A percentile compares a stretch with the other conserved stretches of the same genome.
These are phyloP conservation scores for Brettanomyces anomalus DNA, from an alignment of 805 yeast species.

Conservation along the genomic window DNA sequence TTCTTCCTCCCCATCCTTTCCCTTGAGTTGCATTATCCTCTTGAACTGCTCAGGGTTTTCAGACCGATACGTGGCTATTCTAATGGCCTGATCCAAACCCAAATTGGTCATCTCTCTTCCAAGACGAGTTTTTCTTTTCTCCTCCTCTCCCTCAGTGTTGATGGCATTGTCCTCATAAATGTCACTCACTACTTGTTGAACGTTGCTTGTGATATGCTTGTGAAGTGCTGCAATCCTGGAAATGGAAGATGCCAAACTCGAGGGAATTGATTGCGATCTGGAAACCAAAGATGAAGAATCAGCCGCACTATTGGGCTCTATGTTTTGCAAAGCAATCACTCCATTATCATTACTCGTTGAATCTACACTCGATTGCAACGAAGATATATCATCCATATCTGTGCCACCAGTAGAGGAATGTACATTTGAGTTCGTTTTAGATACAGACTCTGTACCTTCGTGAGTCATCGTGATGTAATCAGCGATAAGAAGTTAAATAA, in stretches of 20 bases:
- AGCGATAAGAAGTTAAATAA: too few species aligned
- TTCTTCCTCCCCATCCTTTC: neutral
- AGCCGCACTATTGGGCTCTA: neutral
- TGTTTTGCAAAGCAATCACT: neutral
- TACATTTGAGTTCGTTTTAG: neutral
- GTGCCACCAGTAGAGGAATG: neutral
- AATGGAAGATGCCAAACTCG: slow-evolving; percentile 5
- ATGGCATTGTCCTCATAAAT: slow-evolving; percentile 17
- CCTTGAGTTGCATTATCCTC: neutral
- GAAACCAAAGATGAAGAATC: neutral
- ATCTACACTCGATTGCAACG: neutral
- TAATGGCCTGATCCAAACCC: slow-evolving; percentile 19
- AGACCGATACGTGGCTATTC: slow-evolving; percentile 14
- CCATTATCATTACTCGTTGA: neutral
- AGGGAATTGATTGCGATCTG: slow-evolving; percentile 1
- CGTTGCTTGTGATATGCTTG: slow-evolving; percentile 7
- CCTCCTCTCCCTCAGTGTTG: slow-evolving; percentile 8
- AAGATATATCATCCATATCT: neutral
- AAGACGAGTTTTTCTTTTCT: slow-evolving; percentile 6
- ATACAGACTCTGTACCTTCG: too few species aligned
- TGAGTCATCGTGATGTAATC: too few species aligned
- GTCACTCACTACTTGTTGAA: slow-evolving; percentile 11
- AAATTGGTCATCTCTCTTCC: slow-evolving; percentile 15
- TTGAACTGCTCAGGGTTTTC: neutral
- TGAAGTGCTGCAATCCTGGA: slow-evolving; percentile 6